Evolutionary conservation across 176 grass and related monocot genomes (phyloP).

Genomic region (Aegilops bicornis): DNA sequence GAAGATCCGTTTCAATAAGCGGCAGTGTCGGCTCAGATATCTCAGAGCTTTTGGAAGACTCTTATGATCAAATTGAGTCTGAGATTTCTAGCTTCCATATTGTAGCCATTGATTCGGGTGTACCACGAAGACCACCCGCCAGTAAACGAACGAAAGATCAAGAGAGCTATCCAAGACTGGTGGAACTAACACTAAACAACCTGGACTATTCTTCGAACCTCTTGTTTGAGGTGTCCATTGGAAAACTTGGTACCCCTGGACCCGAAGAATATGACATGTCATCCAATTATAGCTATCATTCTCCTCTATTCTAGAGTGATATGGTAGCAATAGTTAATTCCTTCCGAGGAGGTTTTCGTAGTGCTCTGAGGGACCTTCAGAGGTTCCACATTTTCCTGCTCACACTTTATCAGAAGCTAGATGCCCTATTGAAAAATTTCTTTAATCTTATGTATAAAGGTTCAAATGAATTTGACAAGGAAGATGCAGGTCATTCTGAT

Average conservation of each 20-base stretch:
- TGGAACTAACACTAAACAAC: constrained; percentile 85
- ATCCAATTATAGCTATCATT: constrained; percentile 40
- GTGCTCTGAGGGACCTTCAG: constrained; percentile 77
- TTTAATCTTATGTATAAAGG: constrained; percentile 68
- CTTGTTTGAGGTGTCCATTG: constrained; percentile 74
- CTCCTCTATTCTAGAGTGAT: constrained; percentile 57
- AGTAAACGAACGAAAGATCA: constrained; percentile 83
- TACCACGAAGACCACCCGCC: constrained; percentile 81
- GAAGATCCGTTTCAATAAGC: constrained; percentile 75
- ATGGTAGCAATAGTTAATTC: constrained; percentile 57
- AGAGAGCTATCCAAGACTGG: constrained; percentile 80
- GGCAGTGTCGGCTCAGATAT: constrained; percentile 61
- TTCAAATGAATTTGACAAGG: constrained; percentile 61
- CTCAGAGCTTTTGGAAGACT: constrained; percentile 27
- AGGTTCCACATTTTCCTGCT: constrained; percentile 89
- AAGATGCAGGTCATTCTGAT: constrained; percentile 57
- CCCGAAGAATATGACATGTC: constrained; percentile 41
- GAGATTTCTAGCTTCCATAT: constrained; percentile 58
- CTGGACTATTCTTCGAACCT: constrained; percentile 78
- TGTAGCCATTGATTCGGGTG: constrained; percentile 84
- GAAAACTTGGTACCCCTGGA: constrained; percentile 73
- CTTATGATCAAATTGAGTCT: constrained; percentile 32
- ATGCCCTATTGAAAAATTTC: constrained; percentile 65
- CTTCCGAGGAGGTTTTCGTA: constrained; percentile 80
- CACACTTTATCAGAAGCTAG: constrained; percentile 85